These are phyloP conservation scores for Populus hybrid DNA, from an alignment of 441 rosid genomes.

Conservation along the genomic window DNA sequence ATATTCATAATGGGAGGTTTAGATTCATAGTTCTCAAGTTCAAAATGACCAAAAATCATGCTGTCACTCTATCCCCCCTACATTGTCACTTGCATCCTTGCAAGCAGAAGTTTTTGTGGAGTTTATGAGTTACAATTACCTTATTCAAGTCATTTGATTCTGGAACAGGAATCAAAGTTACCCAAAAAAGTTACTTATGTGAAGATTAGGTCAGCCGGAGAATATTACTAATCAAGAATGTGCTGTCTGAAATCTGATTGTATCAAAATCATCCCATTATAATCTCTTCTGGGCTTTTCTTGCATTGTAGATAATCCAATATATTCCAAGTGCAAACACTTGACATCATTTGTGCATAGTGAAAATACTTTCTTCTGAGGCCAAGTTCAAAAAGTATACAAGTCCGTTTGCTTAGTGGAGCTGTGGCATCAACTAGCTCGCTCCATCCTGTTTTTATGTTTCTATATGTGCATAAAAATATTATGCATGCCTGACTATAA, in stretches of 20 bases:
- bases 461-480: background rate
- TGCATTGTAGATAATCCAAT: background rate
- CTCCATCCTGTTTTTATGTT: background rate
- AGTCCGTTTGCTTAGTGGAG: background rate
- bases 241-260: background rate
- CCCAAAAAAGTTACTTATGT: background rate
- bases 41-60: background rate
- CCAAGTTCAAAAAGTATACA: background rate
- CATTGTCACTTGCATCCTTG: background rate
- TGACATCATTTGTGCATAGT: background rate
- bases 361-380: background rate
- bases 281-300: background rate
- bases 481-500: background rate
- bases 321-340: background rate
- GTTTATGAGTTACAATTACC: background rate
- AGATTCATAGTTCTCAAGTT: background rate
- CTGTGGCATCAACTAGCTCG: background rate
- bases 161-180: background rate
- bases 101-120: background rate
- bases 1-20: background rate
- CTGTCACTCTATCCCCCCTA: background rate
- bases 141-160: background rate
- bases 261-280: too few relatives aligned
- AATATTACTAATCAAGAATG: background rate
- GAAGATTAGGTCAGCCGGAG: background rate